Evolutionary conservation across 371 early-diverging fungal genomes (phyloP).

Genomic region (Lichtheimia corymbifera): DNA sequence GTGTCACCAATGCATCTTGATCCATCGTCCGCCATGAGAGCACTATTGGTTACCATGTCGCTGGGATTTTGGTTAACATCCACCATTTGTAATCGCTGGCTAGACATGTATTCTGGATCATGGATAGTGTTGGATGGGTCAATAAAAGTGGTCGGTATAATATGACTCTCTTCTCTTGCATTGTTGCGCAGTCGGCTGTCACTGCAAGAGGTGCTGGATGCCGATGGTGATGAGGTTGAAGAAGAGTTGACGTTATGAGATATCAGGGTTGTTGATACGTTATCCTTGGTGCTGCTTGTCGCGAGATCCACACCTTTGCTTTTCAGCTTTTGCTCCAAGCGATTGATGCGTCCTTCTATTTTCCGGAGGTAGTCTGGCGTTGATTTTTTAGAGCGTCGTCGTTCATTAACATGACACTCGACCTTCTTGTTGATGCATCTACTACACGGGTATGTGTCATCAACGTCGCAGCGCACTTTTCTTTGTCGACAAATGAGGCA

Average conservation of each 20-base stretch:
- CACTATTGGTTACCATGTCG: neutral
- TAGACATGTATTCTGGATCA: neutral
- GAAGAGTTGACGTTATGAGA: no score
- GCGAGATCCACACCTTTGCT: neutral
- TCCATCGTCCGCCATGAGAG: no score
- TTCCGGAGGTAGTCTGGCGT: constrained; percentile 26
- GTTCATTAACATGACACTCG: constrained; percentile 31
- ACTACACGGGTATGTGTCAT: constrained; percentile 32
- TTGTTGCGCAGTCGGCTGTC: no score
- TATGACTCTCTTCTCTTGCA: no score
- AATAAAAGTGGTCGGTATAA: no score
- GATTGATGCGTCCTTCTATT: constrained; percentile 26
- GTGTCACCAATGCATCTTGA: neutral
- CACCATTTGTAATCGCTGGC: neutral
- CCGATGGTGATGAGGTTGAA: no score
- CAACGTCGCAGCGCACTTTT: constrained; percentile 22
- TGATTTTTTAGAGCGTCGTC: constrained; percentile 34
- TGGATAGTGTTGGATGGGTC: no score
- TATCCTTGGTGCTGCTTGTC: neutral
- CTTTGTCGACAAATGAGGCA: constrained; percentile 22
- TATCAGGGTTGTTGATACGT: no score
- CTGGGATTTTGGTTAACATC: neutral
- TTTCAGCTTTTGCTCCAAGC: constrained; percentile 30
- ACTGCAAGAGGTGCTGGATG: no score
- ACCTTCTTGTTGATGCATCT: constrained; percentile 24